Evolutionary conservation across 192 early-diverging fungal genomes (phyloP).

Genomic region (Gigaspora rosea): DNA sequence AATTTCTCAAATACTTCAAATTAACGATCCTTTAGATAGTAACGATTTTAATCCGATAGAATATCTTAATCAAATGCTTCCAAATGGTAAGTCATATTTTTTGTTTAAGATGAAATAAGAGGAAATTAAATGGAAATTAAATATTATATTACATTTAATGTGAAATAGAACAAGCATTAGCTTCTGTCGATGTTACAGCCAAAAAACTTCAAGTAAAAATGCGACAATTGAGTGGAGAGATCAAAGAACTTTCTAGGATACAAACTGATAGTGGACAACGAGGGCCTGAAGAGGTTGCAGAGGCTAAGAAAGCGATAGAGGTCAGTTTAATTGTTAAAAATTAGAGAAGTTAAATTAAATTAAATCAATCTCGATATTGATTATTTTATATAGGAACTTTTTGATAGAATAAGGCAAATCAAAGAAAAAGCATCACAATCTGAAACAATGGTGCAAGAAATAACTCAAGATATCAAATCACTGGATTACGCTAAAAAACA

Average conservation of each 20-base stretch:
- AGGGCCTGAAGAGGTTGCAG: constrained; percentile 65
- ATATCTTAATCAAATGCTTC: constrained; percentile 82
- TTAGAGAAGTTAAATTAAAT: background rate
- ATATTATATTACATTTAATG: background rate
- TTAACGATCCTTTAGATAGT: constrained; percentile 66
- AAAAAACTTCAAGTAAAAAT: constrained; percentile 63
- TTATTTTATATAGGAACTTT: constrained; percentile 60
- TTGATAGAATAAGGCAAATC: constrained; percentile 80
- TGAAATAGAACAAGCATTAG: constrained; percentile 62
- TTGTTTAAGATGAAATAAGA: background rate
- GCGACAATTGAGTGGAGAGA: constrained; percentile 59
- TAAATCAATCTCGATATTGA: background rate
- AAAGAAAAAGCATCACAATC: constrained; percentile 81
- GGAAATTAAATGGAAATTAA: background rate
- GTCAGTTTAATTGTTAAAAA: constrained; percentile 38
- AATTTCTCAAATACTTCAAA: constrained; percentile 55
- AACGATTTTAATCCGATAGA: constrained; percentile 71
- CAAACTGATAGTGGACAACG: constrained; percentile 66
- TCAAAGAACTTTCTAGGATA: constrained; percentile 68
- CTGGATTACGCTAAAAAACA: constrained; percentile 95
- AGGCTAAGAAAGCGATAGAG: constrained; percentile 74
- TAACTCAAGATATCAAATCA: constrained; percentile 93
- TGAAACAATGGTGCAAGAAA: constrained; percentile 88
- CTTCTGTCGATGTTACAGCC: constrained; percentile 65
- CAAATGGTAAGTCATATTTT: constrained; percentile 55